Evolutionary conservation across 2,329 filamentous ascomycete species (phyloP), one percentile per base, ranked within the genome.

Genomic region (Magnaporthiopsis incrustans): DNA sequence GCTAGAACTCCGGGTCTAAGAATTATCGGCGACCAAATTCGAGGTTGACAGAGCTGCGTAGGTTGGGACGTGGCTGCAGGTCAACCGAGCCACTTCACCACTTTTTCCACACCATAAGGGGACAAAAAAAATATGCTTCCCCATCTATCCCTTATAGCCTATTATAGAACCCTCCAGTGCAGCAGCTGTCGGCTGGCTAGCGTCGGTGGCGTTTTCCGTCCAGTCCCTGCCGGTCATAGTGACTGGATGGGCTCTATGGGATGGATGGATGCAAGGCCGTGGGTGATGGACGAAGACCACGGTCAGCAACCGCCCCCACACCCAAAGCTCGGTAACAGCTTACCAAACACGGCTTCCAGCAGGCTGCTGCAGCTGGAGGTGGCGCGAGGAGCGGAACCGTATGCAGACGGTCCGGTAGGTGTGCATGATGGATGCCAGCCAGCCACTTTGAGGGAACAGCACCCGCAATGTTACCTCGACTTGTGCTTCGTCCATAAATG

Each of bases 241-340:
- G 38, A 50, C 38, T 15, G 38, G 22, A 50, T 4, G 15, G 35
- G 35, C 35, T 44, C 18, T 3, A 44, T 44, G 2, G 38, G 30
- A 30, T 30, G 30, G 4, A 30, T 30, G 30, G 30, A 30, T 30
- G 30, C 30, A 30, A 30, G 30, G 30, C 7, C 30, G 12, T 18
- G 38, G 18, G 38, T 14, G 38, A n/a, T 14, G 22, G 44, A 7
- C 22, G 35, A 38, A 50, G 18, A n/a, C 44, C 44, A 18, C 44
- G 18, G 44, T 50, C 44, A 50, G 38, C 38, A 50, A 50, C 18
- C 38, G n/a, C 38, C 38, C 38, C 33, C 33, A 50, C 60, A 60
- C 57, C n/a, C 60, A 30, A 38, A 60, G 64, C 60, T 50, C 60
- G 57, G 64, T 57, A 65, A 58, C 64, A 63, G 12, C 44, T 50